Evolutionary conservation across 2,329 filamentous ascomycete genomes (phyloP), one percentile per base, ranked within the genome.

Genomic region (Aspergillus transmontanensis): DNA sequence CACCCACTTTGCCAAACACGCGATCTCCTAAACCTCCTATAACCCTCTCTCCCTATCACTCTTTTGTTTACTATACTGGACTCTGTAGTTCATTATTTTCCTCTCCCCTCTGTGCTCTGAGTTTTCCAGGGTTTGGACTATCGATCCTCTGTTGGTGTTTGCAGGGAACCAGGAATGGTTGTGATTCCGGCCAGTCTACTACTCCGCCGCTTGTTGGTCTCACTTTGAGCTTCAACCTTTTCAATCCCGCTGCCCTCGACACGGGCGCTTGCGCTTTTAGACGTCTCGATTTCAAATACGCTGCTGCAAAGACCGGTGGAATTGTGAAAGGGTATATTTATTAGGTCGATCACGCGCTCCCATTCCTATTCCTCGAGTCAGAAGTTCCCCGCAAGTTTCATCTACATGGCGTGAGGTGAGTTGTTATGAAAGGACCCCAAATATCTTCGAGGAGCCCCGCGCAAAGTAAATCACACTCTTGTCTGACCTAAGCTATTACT

Each of bases 201-300:
- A 70, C 73, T 76, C 69, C 73, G 72, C 74, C 73, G 72, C 71
- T 69, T 74, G 71, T 72, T 71, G 69, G 71, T 75, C 71, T 74
- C 73, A 70, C 69, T 68, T 70, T 71, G 69, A 72, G 68, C 68
- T 71, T 64, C 66, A 65, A 68, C 69, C 57, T 64, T 67, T 68
- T 50, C 59, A 61, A 65, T 62, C 60, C 60, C 64, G 51, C 64
- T 60, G 60, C 60, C 58, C 59, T 68, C 58, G 55, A 66, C 68
- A 58, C 66, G 54, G 66, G 63, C 62, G 62, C 41, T 56, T 67
- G 54, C 64, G 36, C 56, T 61, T 34, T 36, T 48, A 48, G 26
- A 59, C 41, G 26, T 30, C 28, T 53, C 41, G 56, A 23, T 55
- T 46, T 41, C 23, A 34, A 36, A 21, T n/a, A 23, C 28, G n/a